These are phyloP conservation scores for Albizia julibrissin DNA, from an alignment of 306 rosid species.

Conservation along the genomic window DNA sequence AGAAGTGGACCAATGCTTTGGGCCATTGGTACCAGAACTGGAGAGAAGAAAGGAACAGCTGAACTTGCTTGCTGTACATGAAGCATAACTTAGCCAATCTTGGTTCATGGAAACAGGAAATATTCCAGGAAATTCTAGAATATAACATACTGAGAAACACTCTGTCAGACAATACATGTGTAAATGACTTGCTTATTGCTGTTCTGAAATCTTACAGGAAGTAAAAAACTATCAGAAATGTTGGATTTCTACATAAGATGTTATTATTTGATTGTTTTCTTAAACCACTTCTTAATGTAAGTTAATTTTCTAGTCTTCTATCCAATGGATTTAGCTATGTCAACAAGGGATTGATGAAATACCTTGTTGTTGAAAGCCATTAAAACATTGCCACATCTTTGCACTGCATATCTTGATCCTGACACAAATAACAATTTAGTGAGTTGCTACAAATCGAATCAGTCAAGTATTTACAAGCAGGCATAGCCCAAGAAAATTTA, in stretches of 20 bases:
- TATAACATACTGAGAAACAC: conserved; percentile 3
- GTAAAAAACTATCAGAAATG: neutral
- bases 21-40: conserved; percentile 90
- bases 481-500: conserved; percentile 31
- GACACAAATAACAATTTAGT: conserved; percentile 44
- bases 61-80: conserved; percentile 85
- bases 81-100: conserved; percentile 27
- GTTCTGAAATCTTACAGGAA: neutral
- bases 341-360: conserved; percentile 9
- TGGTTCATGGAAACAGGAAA: neutral
- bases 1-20: conserved; percentile 93
- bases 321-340: neutral
- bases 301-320: neutral
- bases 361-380: conserved; percentile 99
- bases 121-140: neutral
- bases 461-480: conserved; percentile 30
- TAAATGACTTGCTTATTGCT: neutral
- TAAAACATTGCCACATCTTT: conserved; percentile 88
- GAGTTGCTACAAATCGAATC: conserved; percentile 39
- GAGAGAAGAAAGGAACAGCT: conserved; percentile 91
- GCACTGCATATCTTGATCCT: conserved; percentile 99
- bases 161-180: neutral
- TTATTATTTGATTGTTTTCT: neutral
- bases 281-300: neutral
- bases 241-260: neutral